Evolutionary conservation across 257 asterid species (phyloP), one percentile per base, ranked within the genome.

Genomic region (Rauvolfia tetraphylla): DNA sequence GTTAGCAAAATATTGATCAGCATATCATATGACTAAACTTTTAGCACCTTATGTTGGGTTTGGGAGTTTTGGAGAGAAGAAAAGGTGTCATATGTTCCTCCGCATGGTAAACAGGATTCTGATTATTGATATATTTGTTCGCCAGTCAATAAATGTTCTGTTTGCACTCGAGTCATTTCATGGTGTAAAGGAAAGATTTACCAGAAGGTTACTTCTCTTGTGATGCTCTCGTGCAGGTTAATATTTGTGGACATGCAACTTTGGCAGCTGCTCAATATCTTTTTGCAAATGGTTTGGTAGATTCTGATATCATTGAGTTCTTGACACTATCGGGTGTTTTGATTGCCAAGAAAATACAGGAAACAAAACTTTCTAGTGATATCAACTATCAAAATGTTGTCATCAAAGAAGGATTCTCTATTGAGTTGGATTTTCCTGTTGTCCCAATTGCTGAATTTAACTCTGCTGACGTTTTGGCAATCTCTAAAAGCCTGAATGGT

Each of bases 201-300:
- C 17, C 38, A 41, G 74, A 7, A 48, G 18, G 36, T 29, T 27
- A 14, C 25, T 22, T 39, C 53, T 41, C n/a, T n/a, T n/a, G n/a
- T 75, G 39, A 33, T 33, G 44, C 36, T 27, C 56, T 57, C 61
- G 79, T 82, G 79, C 88, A 90, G 99, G 92, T 93, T 31, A 38
- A 86, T 27, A 87, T 95, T 36, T 91, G 99, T 78, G 99, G 99
- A 18, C 99, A 95, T 85, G 98, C 93, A 70, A 91, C 99, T 29
- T 73, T 95, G 78, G 99, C 97, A 44, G 95, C 97, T n/a, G 77
- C 97, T 23, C 89, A 95, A 78, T 83, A 86, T 80, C 93, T 91
- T 63, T 95, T 95, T 75, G 14, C 85, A 0, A 65, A 78, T 81
- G 88, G 75, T 63, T 51, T 89, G 69, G 89, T 87, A 82, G 72